These are phyloP conservation scores for Thermothielavioides terrestris DNA, from an alignment of 495 filamentous ascomycete genomes.

Conservation along the genomic window DNA sequence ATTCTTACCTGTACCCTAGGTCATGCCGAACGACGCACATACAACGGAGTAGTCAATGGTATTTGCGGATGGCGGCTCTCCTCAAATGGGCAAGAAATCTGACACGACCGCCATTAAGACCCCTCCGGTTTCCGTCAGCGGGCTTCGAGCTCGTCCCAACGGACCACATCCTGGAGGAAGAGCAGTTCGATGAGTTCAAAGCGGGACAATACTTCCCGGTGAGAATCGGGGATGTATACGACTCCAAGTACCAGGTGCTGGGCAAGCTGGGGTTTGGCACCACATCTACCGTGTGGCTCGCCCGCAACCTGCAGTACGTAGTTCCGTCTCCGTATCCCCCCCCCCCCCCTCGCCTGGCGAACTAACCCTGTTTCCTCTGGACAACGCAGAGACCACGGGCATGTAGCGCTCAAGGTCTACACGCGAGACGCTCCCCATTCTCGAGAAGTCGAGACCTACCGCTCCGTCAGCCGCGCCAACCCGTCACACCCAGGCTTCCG, in stretches of 20 bases:
- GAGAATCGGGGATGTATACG: constrained; percentile 40
- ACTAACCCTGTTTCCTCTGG: too few relatives aligned
- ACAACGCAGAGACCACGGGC: background rate
- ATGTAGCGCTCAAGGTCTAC: background rate
- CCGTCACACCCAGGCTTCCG: constrained; percentile 30
- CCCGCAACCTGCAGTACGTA: constrained; percentile 41
- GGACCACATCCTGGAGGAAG: background rate
- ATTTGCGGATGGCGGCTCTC: background rate
- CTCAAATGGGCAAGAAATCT: background rate
- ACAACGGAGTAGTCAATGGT: too few relatives aligned
- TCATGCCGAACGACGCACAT: too few relatives aligned
- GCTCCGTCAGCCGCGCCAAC: constrained; percentile 20
- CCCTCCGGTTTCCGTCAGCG: background rate
- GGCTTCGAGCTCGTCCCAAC: background rate
- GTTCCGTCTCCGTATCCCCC: background rate
- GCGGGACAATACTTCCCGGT: constrained; percentile 36
- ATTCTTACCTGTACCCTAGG: too few relatives aligned
- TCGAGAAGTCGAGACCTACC: constrained; percentile 24
- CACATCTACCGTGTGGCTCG: constrained; percentile 48
- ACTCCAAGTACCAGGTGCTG: constrained; percentile 40
- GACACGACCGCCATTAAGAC: background rate
- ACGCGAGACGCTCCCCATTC: background rate
- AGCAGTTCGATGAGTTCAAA: background rate
- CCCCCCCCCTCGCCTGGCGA: background rate
- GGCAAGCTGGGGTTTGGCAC: constrained; percentile 48